Evolutionary conservation across 2,329 filamentous ascomycete genomes (phyloP), one percentile per base, ranked within the genome.

Genomic region (Fusarium sp.): DNA sequence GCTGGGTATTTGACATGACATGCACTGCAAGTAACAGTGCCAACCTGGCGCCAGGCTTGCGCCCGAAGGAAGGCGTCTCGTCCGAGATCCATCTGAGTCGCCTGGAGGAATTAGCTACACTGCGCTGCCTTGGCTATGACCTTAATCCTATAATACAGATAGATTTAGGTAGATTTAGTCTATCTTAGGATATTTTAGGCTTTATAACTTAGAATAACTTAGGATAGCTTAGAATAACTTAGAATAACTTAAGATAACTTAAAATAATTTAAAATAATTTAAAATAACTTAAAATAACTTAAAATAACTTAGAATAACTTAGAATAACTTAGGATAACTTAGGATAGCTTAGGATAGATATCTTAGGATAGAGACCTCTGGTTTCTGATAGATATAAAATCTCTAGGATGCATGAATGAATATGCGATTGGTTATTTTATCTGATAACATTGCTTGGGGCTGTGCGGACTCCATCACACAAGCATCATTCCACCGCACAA

Each of bases 401-500:
- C 51, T 45, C 26, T 22, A 42, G 54, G 56, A 66, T 56, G 65
- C 71, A 75, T 68, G 67, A 66, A 77, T 69, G 74, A 64, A 77
- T 20, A 28, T 15, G 20, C 12, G 8, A 26, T 26, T 45, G 24
- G 44, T 45, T 14, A 26, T 45, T 17, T 26, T 47, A 47, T 28
- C 18, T 18, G 22, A 18, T 32, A 22, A 50, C 3, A 32, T 32
- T 32, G 15, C 28, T 24, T 32, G 30, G 22, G 15, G 48, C 17
- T 22, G 18, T 51, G 22, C 30, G 15, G n/a, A 51, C 28, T 51
- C 22, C 6, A 35, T 35, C 12, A 9, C n/a, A 18, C n/a, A 32
- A 51, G 47, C 20, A 50, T 22, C 6, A n/a, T 26, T 50, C 22
- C 28, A 50, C 28, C 47, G 7, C 11, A 32, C 15, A 32, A 32